Evolutionary conservation across 2,329 filamentous ascomycete species (phyloP).

Genomic region (Zasmidium cellare): DNA sequence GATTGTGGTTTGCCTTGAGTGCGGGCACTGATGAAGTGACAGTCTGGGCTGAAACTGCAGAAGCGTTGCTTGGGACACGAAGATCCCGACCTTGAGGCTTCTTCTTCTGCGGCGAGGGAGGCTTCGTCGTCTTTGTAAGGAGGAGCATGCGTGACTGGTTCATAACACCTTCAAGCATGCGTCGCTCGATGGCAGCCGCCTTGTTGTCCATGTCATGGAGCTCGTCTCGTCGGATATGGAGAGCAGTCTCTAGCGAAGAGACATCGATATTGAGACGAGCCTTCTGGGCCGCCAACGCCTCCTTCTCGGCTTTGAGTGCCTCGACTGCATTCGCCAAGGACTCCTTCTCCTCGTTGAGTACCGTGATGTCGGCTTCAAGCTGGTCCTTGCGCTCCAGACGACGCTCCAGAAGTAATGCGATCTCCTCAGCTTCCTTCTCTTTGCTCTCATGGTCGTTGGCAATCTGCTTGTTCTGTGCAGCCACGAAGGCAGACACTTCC

Average conservation of each 20-base stretch:
- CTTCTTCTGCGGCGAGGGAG: conserved; percentile 42
- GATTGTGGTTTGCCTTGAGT: conserved; percentile 31
- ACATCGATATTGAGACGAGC: conserved; percentile 80
- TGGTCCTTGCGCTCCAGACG: conserved; percentile 66
- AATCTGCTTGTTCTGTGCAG: conserved; percentile 72
- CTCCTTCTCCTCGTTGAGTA: conserved; percentile 48
- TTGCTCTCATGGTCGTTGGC: conserved; percentile 75
- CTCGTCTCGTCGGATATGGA: conserved; percentile 86
- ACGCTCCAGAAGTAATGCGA: conserved; percentile 77
- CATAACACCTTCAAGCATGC: conserved; percentile 93
- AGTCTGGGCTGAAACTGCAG: conserved; percentile 47
- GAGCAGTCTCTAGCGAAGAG: conserved; percentile 84
- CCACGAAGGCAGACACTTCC: conserved; percentile 80
- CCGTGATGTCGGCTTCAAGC: conserved; percentile 48
- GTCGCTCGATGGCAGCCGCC: conserved; percentile 83
- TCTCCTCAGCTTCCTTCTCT: conserved; percentile 77
- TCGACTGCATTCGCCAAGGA: conserved; percentile 55
- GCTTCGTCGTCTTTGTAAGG: conserved; percentile 62
- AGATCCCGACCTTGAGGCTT: conserved; percentile 39
- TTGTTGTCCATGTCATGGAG: conserved; percentile 86
- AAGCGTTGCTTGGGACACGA: conserved; percentile 41
- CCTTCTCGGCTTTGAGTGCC: conserved; percentile 66
- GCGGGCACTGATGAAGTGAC: conserved; percentile 34
- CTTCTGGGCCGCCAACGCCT: conserved; percentile 75
- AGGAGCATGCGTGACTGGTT: conserved; percentile 92